Evolutionary conservation across 129 eudicot species (phyloP).

Genomic region (Dittrichia graveolens): DNA sequence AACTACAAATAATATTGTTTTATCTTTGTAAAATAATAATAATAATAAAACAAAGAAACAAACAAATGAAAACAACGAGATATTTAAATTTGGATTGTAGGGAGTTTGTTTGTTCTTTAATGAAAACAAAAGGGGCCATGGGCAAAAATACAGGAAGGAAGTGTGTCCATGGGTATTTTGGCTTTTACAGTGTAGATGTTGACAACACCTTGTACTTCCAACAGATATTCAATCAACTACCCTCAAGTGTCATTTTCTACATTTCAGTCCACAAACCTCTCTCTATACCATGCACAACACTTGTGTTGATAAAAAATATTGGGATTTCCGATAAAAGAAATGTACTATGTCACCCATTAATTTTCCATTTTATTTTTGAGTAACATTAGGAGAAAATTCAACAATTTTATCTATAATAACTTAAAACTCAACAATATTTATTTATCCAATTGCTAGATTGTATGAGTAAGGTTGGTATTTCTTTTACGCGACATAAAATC

Average conservation of each 20-base stretch:
- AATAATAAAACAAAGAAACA: too few relatives aligned
- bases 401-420: too few relatives aligned
- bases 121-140: slow-evolving; percentile 36
- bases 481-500: too few relatives aligned
- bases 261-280: slow-evolving; percentile 29
- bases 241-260: slow-evolving; percentile 38
- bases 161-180: slow-evolving; percentile 34
- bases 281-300: slow-evolving; percentile 12
- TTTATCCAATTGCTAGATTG: too few relatives aligned
- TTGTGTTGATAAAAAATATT: slow-evolving; percentile 4
- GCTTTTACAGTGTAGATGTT: slow-evolving; percentile 34
- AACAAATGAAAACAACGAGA: neutral
- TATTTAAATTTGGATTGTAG: slow-evolving; percentile 15
- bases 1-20: too few relatives aligned
- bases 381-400: too few relatives aligned
- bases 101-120: slow-evolving; percentile 17
- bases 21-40: too few relatives aligned
- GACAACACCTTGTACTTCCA: slow-evolving; percentile 43
- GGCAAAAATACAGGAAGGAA: slow-evolving; percentile 16
- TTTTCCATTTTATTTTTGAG: neutral
- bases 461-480: too few relatives aligned
- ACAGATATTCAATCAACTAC: slow-evolving; percentile 24
- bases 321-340: slow-evolving; percentile 31
- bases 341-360: slow-evolving; percentile 30
- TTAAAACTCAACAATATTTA: too few relatives aligned